Conservation (phyloP, 2,329 filamentous ascomycete genomes). For the Immersiporthe knoxdaviesiana region DNA sequence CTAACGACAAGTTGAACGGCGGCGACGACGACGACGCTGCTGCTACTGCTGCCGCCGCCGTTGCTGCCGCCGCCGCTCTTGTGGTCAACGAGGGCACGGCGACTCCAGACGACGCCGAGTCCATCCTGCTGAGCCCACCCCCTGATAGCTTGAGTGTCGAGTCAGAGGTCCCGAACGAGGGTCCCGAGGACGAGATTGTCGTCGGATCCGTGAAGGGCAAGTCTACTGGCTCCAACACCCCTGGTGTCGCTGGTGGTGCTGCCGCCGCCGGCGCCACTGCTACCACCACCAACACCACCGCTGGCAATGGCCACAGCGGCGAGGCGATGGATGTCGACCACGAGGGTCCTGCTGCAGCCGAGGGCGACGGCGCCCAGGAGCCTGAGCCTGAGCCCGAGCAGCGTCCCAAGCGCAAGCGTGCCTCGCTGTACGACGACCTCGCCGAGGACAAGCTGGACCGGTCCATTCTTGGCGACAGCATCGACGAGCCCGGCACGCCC, state of each 20-base stretch:
- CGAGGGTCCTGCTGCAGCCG: background rate
- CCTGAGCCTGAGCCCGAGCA: constrained; percentile 7
- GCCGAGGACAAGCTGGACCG: constrained; percentile 52
- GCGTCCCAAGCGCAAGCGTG: constrained; percentile 62
- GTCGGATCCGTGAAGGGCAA: constrained; percentile 49
- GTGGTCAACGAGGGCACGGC: constrained; percentile 45
- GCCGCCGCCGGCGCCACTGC: constrained; percentile 40
- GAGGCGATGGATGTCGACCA: constrained; percentile 15
- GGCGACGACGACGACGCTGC: background rate
- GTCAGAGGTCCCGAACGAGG: constrained; percentile 38
- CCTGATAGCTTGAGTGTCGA: constrained; percentile 46
- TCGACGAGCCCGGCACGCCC: constrained; percentile 30
- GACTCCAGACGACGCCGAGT: constrained; percentile 40
- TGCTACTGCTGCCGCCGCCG: background rate
- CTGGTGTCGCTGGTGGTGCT: constrained; percentile 38
- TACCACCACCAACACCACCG: constrained; percentile 28
- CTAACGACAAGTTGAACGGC: constrained; percentile 40
- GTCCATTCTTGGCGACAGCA: constrained; percentile 39
- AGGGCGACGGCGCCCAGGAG: background rate
- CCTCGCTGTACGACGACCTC: constrained; percentile 52
- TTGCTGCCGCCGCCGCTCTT: background rate
- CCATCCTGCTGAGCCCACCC: constrained; percentile 51
- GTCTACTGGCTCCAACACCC: constrained; percentile 43
- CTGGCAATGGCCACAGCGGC: constrained; percentile 45
- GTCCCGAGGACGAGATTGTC: constrained; percentile 56